Percentiles rank a stretch among this genome's conserved stretches.
These are phyloP conservation scores for Claviceps fusiformis DNA, from an alignment of 2,329 filamentous ascomycete species.

Conservation along the genomic window DNA sequence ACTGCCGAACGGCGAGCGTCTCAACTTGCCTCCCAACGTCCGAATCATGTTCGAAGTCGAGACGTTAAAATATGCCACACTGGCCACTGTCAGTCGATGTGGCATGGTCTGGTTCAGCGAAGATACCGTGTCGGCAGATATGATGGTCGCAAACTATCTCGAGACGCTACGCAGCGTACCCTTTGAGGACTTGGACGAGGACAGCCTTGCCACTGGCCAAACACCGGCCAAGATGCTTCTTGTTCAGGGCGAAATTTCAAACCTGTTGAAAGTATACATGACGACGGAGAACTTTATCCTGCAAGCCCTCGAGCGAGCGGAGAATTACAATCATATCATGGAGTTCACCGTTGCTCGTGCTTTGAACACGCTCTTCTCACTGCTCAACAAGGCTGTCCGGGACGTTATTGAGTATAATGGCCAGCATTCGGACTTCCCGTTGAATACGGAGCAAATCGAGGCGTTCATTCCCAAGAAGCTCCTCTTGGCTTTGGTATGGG, in stretches of 20 bases:
- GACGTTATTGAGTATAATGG: conserved; percentile 92
- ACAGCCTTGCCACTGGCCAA: conserved; percentile 63
- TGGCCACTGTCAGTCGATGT: conserved; percentile 97
- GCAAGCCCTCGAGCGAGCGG: conserved; percentile 62
- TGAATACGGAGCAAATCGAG: conserved; percentile 83
- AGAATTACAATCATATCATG: conserved; percentile 90
- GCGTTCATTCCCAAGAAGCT: conserved; percentile 87
- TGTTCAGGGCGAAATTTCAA: conserved; percentile 66
- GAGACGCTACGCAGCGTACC: conserved; percentile 67
- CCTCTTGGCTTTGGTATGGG: conserved; percentile 85
- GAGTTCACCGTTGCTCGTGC: conserved; percentile 87
- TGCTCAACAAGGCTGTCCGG: conserved; percentile 86
- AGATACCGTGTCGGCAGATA: conserved; percentile 81
- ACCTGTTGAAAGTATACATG: conserved; percentile 62
- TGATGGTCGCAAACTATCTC: conserved; percentile 90
- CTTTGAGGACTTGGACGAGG: conserved; percentile 94
- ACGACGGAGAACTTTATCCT: conserved; percentile 69
- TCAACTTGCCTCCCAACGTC: conserved; percentile 86
- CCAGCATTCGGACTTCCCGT: conserved; percentile 84
- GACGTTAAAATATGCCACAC: conserved; percentile 89
- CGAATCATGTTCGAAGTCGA: conserved; percentile 99
- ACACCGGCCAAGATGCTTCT: conserved; percentile 65
- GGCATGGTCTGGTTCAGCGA: conserved; percentile 99
- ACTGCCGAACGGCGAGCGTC: conserved; percentile 91
- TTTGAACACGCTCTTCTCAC: conserved; percentile 83